Evolutionary conservation across 495 filamentous ascomycete genomes (phyloP).

Genomic region (Eremomyces bilateralis): DNA sequence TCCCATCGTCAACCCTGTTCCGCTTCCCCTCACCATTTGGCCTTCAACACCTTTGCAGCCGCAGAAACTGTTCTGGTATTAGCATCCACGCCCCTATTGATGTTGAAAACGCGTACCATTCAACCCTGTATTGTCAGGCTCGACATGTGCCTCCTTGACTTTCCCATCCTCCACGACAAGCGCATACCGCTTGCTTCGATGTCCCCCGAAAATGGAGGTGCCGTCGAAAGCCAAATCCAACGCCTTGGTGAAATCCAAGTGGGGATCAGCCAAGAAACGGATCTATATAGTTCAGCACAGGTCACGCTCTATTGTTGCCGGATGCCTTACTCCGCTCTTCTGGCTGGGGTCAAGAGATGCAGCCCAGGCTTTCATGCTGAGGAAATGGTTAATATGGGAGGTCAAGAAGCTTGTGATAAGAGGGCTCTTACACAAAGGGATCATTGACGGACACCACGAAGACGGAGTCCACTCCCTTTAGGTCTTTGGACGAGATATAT

Average conservation of each 20-base stretch:
- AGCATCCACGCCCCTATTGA: not conserved
- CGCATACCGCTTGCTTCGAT: constrained; percentile 75
- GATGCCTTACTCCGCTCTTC: constrained; percentile 45
- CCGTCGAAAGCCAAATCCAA: constrained; percentile 73
- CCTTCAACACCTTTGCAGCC: not conserved
- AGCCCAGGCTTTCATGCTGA: constrained; percentile 54
- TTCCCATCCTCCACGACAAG: constrained; percentile 26
- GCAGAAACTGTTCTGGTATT: not conserved
- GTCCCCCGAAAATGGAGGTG: constrained; percentile 61
- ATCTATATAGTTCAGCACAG: constrained; percentile 23
- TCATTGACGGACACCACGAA: constrained; percentile 91
- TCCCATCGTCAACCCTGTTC: too few species aligned
- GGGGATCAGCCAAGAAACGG: constrained; percentile 80
- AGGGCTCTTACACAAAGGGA: constrained; percentile 58
- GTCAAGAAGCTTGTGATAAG: constrained; percentile 4
- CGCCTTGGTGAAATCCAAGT: constrained; percentile 61
- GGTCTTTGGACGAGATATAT: constrained; percentile 52
- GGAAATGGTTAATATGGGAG: constrained; percentile 1
- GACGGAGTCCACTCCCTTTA: constrained; percentile 53
- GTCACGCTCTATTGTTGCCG: constrained; percentile 10
- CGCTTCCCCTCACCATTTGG: too few species aligned
- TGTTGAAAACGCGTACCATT: constrained; percentile 32
- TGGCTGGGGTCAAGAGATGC: constrained; percentile 45
- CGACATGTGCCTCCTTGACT: constrained; percentile 29
- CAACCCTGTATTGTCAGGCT: constrained; percentile 85